These are phyloP conservation scores for Lentinula sp. DNA, from an alignment of 768 basidiomycete species.

Conservation along the genomic window DNA sequence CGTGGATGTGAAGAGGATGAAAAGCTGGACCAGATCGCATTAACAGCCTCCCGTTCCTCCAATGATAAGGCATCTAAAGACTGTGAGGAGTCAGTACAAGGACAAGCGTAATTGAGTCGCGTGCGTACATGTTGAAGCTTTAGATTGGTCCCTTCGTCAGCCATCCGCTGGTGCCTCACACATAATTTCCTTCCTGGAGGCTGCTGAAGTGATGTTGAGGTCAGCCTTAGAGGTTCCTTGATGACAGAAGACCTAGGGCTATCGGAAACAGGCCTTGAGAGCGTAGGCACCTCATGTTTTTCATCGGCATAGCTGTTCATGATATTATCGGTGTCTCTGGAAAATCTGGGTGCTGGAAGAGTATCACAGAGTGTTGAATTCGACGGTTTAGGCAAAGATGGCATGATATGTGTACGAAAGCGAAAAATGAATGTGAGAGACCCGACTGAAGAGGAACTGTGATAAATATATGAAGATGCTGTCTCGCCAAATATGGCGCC, in stretches of 20 bases:
- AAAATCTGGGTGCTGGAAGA: conserved; percentile 57
- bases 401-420: conserved; percentile 16
- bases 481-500: conserved; percentile 44
- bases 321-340: conserved; percentile 18
- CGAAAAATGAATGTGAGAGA: conserved; percentile 6
- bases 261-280: conserved; percentile 14
- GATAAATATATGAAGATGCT: conserved; percentile 12
- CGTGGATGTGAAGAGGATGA: conserved; percentile 89
- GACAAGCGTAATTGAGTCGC: background rate
- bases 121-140: conserved; percentile 80
- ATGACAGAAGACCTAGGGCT: conserved; percentile 3
- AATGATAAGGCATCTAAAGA: conserved; percentile 85
- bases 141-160: conserved; percentile 89
- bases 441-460: background rate
- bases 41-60: conserved; percentile 82
- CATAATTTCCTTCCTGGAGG: conserved; percentile 71
- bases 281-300: conserved; percentile 35
- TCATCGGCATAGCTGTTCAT: conserved; percentile 17
- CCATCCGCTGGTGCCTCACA: conserved; percentile 92
- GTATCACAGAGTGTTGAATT: conserved; percentile 62
- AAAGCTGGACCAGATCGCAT: conserved; percentile 93
- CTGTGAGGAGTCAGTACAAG: conserved; percentile 33
- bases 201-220: conserved; percentile 25
- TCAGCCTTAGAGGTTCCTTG: conserved; percentile 7
- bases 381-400: conserved; percentile 4